A percentile compares a stretch with the other conserved stretches of the same genome.
Evolutionary conservation across 192 early-diverging fungal species (phyloP).

Genomic region (Coemansia pectinata): DNA sequence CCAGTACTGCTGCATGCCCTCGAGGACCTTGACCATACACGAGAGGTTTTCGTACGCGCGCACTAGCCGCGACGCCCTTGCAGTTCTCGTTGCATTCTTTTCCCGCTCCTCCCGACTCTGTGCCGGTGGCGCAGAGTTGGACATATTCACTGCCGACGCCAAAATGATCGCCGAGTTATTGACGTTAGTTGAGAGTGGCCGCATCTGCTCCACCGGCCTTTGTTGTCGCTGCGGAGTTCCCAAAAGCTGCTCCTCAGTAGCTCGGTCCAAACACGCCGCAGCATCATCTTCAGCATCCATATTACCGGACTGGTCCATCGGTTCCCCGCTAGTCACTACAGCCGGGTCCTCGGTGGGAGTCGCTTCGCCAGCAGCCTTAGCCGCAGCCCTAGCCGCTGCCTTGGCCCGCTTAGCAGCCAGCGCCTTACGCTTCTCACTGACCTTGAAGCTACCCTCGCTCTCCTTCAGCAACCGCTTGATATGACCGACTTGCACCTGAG

Average conservation of each 20-base stretch:
- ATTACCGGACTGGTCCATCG: neutral
- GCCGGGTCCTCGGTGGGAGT: neutral
- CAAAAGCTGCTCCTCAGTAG: neutral
- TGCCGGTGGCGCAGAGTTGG: constrained; percentile 23
- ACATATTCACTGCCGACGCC: constrained; percentile 37
- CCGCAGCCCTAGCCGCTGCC: constrained; percentile 6
- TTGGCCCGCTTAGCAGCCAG: constrained; percentile 16
- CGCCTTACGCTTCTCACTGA: constrained; percentile 34
- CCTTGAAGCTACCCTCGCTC: constrained; percentile 51
- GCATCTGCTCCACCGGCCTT: constrained; percentile 32
- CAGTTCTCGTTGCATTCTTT: constrained; percentile 29
- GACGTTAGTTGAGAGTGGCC: constrained; percentile 47
- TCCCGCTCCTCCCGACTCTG: constrained; percentile 2
- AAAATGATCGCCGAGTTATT: constrained; percentile 49
- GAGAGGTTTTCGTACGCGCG: constrained; percentile 54
- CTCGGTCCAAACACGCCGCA: neutral
- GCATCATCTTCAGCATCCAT: neutral
- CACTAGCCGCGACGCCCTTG: constrained; percentile 30
- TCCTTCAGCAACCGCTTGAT: constrained; percentile 54
- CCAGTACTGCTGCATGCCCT: constrained; percentile 59
- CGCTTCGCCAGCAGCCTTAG: neutral
- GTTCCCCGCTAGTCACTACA: neutral
- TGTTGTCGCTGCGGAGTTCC: constrained; percentile 14
- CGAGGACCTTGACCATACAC: constrained; percentile 54
- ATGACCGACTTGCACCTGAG: constrained; percentile 55